Evolutionary conservation across 768 basidiomycete species (phyloP), one percentile per base, ranked within the genome.

Genomic region (Guyanaporus albipodus): DNA sequence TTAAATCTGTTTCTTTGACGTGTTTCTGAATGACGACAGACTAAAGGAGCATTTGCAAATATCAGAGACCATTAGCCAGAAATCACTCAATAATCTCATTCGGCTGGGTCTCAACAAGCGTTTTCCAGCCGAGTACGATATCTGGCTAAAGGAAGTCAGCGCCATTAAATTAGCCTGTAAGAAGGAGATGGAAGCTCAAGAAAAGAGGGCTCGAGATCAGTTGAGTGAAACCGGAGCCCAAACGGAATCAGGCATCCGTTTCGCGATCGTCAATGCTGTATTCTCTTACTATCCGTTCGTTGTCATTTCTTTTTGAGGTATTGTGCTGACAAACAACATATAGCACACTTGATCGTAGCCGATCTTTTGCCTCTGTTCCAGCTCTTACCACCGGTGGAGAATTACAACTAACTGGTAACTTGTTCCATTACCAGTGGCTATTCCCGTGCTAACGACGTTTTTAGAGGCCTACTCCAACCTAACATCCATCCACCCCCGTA

Each of bases 41-140:
- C 10, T 42, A 28, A 57, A 42, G 12, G 69, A 61, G 40, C 53
- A 32, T 12, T 23, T 72, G 36, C 56, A 58, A 10, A 31, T 73
- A 19, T 50, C 53, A 7, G 54, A 61, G 21, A 34, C 44, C 4
- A 41, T 70, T 6, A 4, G 42, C 15, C 57, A 56, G 22, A 64
- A 49, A 15, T 59, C 57, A 6, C 46, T 74, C 15, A 44, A 54
- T 2, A 52, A 62, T 17, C 58, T 74, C 7, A 24, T 66, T 14
- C 53, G 57, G 11, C 29, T 60, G 18, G 73, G 69, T 0, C 62
- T 73, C 8, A 21, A 23, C n/a, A 57, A 55, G 18, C 65, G 69
- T 38, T 70, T 57, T 26, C 58, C 61, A 11, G 41, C 44, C 0
- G 54, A 54, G 8, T 59, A 61, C 29, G 24, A 35, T 6, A 50